Evolutionary conservation across 306 rosid species (phyloP), one percentile per base, ranked within the genome.

Genomic region (Pyrus pyrifolia): DNA sequence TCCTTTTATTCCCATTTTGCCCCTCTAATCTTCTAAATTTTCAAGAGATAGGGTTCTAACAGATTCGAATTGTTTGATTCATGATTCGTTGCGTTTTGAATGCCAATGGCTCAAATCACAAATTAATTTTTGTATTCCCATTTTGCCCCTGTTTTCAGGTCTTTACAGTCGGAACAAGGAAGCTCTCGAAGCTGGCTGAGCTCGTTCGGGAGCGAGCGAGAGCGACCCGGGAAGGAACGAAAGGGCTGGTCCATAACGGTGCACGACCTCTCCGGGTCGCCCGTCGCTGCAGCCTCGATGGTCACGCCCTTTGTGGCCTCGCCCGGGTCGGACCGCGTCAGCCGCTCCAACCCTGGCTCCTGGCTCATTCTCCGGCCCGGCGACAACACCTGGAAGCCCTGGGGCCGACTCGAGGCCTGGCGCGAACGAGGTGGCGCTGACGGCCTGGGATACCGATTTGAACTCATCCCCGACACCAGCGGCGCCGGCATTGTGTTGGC

Each of bases 401-500:
- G 89, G 89, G 89, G 89, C 44, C 85, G 89, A 4, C 85, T 86
- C 60, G 87, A 86, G 83, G 89, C 87, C 8, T 86, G 89, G 87
- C 82, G 89, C 6, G 87, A 80, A 73, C 75, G 85, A 25, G 80
- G 86, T 65, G 83, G 86, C 21, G 72, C 89, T 23, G 87, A 83
- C 49, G 79, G 79, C 1, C 78, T 86, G 45, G 84, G 85, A 11
- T 86, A 74, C 83, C 74, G 77, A 3, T 86, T 86, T 51, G 87
- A 86, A 11, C 89, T 83, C n/a, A 80, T 80, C 14, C 81, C 83
- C 6, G 77, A 73, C 30, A 42, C 45, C 11, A 74, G 76, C 75
- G 71, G 81, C 45, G 7, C 60, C 35, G 52, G 49, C 19, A 83
- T 92, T 35, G 89, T 90, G 4, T 82, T 92, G 6, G 83, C 97